Conservation (phyloP, 306 rosid species). For the Cercis canadensis region DNA sequence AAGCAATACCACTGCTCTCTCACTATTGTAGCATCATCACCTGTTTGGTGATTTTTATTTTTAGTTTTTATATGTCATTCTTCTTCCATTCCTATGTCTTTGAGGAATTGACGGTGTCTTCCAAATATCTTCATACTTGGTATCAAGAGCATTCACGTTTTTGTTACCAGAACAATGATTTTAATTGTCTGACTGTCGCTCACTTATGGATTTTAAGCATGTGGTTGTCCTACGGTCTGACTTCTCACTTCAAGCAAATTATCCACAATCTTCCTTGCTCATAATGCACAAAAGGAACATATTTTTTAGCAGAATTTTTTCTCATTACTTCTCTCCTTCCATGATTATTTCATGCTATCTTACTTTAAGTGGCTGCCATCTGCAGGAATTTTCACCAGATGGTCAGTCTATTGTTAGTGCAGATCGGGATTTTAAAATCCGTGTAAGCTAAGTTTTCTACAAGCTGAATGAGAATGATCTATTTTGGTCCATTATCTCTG, state of each 20-base stretch:
- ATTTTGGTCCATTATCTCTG: background rate
- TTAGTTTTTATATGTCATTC: background rate
- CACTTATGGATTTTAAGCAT: background rate
- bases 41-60: conserved; percentile 64
- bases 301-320: background rate
- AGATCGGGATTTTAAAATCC: conserved; percentile 92
- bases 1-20: conserved; percentile 69
- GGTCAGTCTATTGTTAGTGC: conserved; percentile 78
- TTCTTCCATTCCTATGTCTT: background rate
- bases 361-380: conserved; percentile 9
- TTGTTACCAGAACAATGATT: background rate
- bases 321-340: background rate
- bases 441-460: conserved; percentile 53
- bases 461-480: conserved; percentile 3
- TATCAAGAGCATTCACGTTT: background rate
- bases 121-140: background rate
- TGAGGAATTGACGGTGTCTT: background rate
- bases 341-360: conserved; percentile 20
- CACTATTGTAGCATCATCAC: conserved; percentile 97
- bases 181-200: background rate
- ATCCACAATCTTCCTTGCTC: background rate
- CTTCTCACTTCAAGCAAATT: background rate
- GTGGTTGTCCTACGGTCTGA: background rate
- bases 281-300: background rate
- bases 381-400: conserved; percentile 86